Evolutionary conservation across 768 basidiomycete genomes (phyloP), one percentile per base, ranked within the genome.

Genomic region (Mycena maculata): DNA sequence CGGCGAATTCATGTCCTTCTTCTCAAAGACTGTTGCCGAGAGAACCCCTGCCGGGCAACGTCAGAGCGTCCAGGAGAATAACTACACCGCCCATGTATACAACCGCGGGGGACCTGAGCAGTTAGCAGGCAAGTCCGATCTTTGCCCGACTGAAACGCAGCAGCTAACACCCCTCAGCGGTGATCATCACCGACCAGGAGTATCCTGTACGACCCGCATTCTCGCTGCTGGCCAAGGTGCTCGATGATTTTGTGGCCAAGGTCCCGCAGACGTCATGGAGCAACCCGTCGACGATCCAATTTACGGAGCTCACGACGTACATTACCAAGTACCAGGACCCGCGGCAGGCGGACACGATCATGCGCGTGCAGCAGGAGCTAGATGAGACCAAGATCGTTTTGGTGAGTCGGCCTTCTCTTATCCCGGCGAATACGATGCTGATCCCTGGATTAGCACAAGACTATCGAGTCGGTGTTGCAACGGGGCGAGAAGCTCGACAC

Each of bases 321-420:
- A 80, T 98, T 45, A 83, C 88, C 76, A 97, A 95, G 80, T 99
- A 98, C 77, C 97, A 99, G 81, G 97, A 99, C 79, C 97, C 97
- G 12, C 87, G 90, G 70, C 95, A 98, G 81, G 97, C 97, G 8
- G 97, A 99, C 82, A 92, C 94, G 22, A 98, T 99, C 76, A 97
- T 99, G 96, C 88, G 91, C 70, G 98, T 99, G 15, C 98, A 99
- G 79, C 92, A 95, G 75, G 98, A 99, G 77, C 81, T 99, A 58
- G 98, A 99, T 77, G 98, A 99, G 83, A 99, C 98, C 4, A 99
- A 99, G 91, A 97, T 99, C 71, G 89, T 99, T 49, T 82, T 99
- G 78, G 96, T 97, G 73, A 65, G 93, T 84, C 30, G 18, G 25
- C 33, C 12, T 31, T 44, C 27, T 39, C 39, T 31, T 69, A 41